Base-by-base conservation (phyloP, 2,329 filamentous ascomycete genomes). In the Aureobasidium sp. region DNA sequence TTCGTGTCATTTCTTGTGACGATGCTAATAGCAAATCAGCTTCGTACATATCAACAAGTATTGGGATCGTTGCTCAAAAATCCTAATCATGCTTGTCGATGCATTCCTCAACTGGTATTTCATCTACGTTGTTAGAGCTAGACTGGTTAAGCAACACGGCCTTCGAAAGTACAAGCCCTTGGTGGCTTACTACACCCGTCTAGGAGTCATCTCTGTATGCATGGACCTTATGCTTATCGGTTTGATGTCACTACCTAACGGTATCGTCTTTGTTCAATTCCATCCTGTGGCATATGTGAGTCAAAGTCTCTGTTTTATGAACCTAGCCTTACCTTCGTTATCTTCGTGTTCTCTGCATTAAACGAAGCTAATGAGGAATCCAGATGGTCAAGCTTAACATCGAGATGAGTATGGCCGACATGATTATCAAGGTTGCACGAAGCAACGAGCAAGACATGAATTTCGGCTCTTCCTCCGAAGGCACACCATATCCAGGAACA, bases 101-200 rank as follows among this genome's bases (percentile, higher is more conserved):
- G 72, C 69, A 4, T 49, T 59, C 3, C 68, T 76, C 8, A 76
- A 76, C 47, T 74, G 69, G 68, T 75, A 75, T 42, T 75, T 75
- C 65, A 63, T 75, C 57, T 75, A 66, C 65, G 74, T 68, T 5
- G 79, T 82, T 34, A 77, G 79, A 64, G 69, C 71, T 5, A 74
- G 78, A 3, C 74, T 82, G 0, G 71, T 82, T 10, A 72, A 75
- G 41, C 44, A 59, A 14, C 77, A 81, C 50, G 78, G 77, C 1
- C 70, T 82, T 4, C 74, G 74, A 10, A 82, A 82, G 63, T 82
- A 82, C 66, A 73, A 77, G 63, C 75, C 75, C 3, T 73, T 82
- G 0, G 75, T 81, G 3, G 71, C 70, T 9, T 82, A 81, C 71
- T 82, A 82, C 54, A 75, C 78, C 32, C 74, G 74, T 48, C 75